A percentile compares a stretch with the other conserved stretches of the same genome.
Evolutionary conservation across 306 rosid genomes (phyloP).

Genomic region (cucumber (Cucumis sativus)): Cucumber_9930_V3 NC_026657.2:6058501-6059000

Average conservation of each 20-base stretch:
- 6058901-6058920: no score
- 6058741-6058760: no score
- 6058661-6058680: background rate
- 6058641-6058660: background rate
- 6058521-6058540: background rate
- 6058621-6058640: background rate
- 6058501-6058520: background rate
- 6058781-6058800: no score
- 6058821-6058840: no score
- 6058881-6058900: no score
- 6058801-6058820: no score
- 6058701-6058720: background rate
- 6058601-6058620: background rate
- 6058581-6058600: background rate
- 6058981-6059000: background rate
- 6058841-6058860: no score
- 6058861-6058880: no score
- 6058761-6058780: no score
- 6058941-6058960: no score
- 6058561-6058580: background rate
- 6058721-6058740: background rate
- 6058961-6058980: no score
- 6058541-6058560: background rate
- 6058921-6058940: no score
- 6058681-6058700: background rate